Percentiles rank a stretch among this genome's conserved stretches.
phyloP scores from a whole-genome alignment of 2,329 filamentous ascomycete genomes.

The Ascochyta fabae region DNA sequence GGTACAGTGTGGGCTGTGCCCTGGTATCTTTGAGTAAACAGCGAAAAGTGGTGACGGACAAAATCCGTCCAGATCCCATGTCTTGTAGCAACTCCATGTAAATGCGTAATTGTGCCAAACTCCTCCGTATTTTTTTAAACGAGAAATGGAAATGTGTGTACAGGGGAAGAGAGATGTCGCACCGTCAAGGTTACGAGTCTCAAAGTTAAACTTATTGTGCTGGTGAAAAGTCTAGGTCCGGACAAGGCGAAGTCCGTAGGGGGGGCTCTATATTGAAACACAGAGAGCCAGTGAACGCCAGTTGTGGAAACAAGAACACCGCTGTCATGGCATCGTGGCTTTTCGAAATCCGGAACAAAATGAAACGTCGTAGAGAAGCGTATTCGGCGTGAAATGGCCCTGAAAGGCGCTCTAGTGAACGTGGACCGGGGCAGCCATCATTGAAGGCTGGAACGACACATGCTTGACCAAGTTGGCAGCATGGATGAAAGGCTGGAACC shows the following conservation, averaged over 20 bases:
- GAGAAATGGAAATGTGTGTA: conserved; percentile 22
- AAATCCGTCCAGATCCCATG: conserved; percentile 17
- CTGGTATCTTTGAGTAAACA: conserved; percentile 47
- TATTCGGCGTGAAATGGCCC: conserved; percentile 26
- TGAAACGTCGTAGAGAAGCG: conserved; percentile 45
- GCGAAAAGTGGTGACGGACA: conserved; percentile 35
- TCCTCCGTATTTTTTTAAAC: conserved; percentile 15
- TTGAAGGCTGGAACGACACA: conserved; percentile 49
- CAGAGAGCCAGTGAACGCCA: conserved; percentile 38
- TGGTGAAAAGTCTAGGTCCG: conserved; percentile 32
- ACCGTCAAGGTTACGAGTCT: conserved; percentile 43
- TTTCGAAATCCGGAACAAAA: conserved; percentile 37
- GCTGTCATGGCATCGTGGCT: conserved; percentile 49
- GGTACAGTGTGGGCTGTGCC: conserved; percentile 45
- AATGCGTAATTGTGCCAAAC: conserved; percentile 24
- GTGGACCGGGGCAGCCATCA: conserved; percentile 46
- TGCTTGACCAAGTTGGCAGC: conserved; percentile 51
- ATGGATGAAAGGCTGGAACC: conserved; percentile 51
- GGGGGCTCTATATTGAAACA: conserved; percentile 43
- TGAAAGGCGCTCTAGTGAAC: conserved; percentile 38
- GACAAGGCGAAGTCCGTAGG: conserved; percentile 19
- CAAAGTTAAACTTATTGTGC: conserved; percentile 42
- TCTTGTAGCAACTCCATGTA: conserved; percentile 29
- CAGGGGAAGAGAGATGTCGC: conserved; percentile 23
- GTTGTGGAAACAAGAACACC: conserved; percentile 31